Evolutionary conservation across 192 early-diverging fungal species (phyloP), one percentile per base, ranked within the genome.

Genomic region (Entomortierella lignicola): DNA sequence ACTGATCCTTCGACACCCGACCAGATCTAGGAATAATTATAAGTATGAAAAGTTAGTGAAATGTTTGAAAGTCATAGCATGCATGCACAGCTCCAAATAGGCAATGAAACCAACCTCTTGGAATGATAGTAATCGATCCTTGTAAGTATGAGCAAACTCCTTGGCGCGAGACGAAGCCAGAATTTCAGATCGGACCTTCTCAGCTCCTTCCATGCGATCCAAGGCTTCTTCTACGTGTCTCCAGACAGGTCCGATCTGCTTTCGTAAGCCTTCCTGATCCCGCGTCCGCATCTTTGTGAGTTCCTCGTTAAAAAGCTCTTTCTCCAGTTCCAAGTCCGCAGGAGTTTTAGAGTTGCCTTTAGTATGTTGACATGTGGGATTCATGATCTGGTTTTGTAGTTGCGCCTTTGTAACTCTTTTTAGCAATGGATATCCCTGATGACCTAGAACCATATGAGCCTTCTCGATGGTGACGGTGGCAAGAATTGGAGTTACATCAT

Each of bases 301-400:
- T 37, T 91, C 84, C 51, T 91, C 89, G 64, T 93, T 92, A 41
- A 91, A 90, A 11, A 93, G 87, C 27, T 88, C 81, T 21, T 88
- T 84, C 60, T 91, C 90, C 39, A 86, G 77, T 47, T 94, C 92
- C 34, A 94, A 83, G 69, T 94, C 92, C 0, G 86, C 80, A 15
- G 92, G 92, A 63, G 83, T 83, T 64, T 87, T 87, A 51, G 86
- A 86, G 39, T 89, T 87, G 7, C 89, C 84, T 63, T 86, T 89
- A 4, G 83, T 89, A 77, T 94, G 92, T 66, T 90, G 77, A 73
- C 92, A 94, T 25, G 86, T 89, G 23, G 91, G 89, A 59, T 90
- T 84, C 69, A 88, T 79, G 52, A 79, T 86, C 71, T 93, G 92
- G 70, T 85, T 89, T n/a, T 89, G 86, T 12, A 90, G 85, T 48